phyloP scores from a whole-genome alignment of 164 flowering plant genomes.

The Sextonia rubra region DNA sequence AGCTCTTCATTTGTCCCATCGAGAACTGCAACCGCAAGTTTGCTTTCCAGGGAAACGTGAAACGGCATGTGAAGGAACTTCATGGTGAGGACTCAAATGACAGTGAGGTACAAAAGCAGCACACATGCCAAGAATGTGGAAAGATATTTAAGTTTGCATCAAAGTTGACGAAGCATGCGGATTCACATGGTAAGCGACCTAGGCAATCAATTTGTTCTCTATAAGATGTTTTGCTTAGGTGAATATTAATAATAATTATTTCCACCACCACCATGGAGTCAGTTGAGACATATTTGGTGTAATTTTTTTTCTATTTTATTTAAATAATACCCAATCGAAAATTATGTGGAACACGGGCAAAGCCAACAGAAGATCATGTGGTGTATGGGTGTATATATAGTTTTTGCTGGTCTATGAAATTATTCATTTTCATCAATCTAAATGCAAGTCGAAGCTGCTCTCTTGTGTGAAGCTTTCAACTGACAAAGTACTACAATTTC shows the following conservation, averaged over 20 bases:
- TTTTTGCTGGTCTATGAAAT: background rate
- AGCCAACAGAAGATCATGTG: background rate
- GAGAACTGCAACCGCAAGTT: slow-evolving; percentile 52
- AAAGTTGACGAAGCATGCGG: slow-evolving; percentile 58
- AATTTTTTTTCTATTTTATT: too few relatives aligned
- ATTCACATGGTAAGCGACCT: slow-evolving; percentile 66
- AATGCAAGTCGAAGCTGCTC: background rate
- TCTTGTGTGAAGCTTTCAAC: background rate
- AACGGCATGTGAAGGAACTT: slow-evolving; percentile 56
- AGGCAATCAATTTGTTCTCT: background rate
- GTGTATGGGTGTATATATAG: background rate
- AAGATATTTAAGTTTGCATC: slow-evolving; percentile 69
- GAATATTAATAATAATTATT: background rate
- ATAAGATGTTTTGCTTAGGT: background rate
- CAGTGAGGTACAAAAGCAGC: slow-evolving; percentile 25
- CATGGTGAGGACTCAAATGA: slow-evolving; percentile 34
- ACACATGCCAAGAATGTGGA: slow-evolving; percentile 56
- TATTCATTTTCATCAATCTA: background rate
- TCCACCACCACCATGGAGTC: too few relatives aligned
- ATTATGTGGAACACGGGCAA: too few relatives aligned
- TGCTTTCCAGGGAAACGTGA: slow-evolving; percentile 51
- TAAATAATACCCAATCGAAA: too few relatives aligned
- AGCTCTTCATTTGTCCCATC: slow-evolving; percentile 57
- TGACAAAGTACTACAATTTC: background rate
- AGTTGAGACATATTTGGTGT: too few relatives aligned